Evolutionary conservation across 2,329 filamentous ascomycete genomes (phyloP).

Genomic region (Sclerotinia sclerotiorum): DNA sequence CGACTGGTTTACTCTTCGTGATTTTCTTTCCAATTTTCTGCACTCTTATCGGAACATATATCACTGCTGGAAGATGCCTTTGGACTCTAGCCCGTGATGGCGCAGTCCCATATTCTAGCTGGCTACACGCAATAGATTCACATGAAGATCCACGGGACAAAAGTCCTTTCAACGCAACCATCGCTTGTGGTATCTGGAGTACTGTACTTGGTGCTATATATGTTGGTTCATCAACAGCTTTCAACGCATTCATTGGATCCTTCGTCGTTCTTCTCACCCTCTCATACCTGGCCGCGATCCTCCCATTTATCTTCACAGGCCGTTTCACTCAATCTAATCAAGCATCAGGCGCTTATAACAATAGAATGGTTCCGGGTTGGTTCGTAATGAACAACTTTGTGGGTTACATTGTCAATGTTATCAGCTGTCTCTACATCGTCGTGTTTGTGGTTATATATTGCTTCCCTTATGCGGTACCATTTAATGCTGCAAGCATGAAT

Average conservation of each 20-base stretch:
- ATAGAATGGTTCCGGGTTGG: conserved; percentile 53
- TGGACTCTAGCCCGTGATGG: conserved; percentile 61
- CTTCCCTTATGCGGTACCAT: conserved; percentile 53
- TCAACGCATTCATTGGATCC: conserved; percentile 63
- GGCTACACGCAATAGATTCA: conserved; percentile 49
- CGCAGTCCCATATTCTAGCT: conserved; percentile 53
- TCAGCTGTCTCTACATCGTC: conserved; percentile 57
- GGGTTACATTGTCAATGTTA: conserved; percentile 52
- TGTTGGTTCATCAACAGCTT: conserved; percentile 64
- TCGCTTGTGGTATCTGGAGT: conserved; percentile 50
- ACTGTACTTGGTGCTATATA: conserved; percentile 64
- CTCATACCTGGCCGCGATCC: conserved; percentile 63
- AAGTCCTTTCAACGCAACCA: conserved; percentile 56
- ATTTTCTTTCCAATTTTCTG: conserved; percentile 54
- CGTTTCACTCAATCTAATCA: conserved; percentile 35
- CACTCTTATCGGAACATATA: conserved; percentile 56
- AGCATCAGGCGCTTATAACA: conserved; percentile 27
- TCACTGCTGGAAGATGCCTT: conserved; percentile 60
- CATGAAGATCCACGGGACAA: conserved; percentile 45
- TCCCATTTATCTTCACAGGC: conserved; percentile 54
- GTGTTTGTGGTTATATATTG: conserved; percentile 64
- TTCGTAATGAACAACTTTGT: conserved; percentile 54
- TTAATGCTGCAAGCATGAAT: conserved; percentile 52
- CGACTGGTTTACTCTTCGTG: conserved; percentile 53
- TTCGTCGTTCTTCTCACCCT: conserved; percentile 56